Evolutionary conservation across 768 basidiomycete species (phyloP).

Genomic region (Mycena galopus): DNA sequence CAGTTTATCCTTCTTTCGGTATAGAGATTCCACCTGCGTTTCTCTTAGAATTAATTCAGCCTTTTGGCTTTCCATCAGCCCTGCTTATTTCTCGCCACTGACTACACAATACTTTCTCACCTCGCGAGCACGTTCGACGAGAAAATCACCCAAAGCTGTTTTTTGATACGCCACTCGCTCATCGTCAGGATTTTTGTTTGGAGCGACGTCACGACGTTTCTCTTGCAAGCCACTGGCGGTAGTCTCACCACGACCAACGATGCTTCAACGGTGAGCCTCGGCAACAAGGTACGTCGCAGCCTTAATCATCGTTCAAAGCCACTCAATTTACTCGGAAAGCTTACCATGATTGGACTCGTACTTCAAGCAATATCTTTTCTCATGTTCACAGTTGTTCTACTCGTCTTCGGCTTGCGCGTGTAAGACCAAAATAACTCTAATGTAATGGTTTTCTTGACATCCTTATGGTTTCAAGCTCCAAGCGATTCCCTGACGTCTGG

Average conservation of each 20-base stretch:
- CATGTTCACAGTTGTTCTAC: slow-evolving; percentile 51
- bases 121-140: slow-evolving; percentile 50
- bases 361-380: slow-evolving; percentile 58
- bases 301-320: not conserved
- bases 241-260: slow-evolving; percentile 44
- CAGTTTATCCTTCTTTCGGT: slow-evolving; percentile 31
- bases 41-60: not conserved
- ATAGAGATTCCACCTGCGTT: not conserved
- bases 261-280: slow-evolving; percentile 30
- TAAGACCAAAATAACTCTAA: not conserved
- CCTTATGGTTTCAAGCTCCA: not conserved
- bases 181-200: slow-evolving; percentile 64
- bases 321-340: slow-evolving; percentile 34
- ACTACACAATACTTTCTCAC: slow-evolving; percentile 66
- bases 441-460: not conserved
- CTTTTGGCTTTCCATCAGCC: slow-evolving; percentile 49
- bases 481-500: slow-evolving; percentile 13
- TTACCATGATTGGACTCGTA: slow-evolving; percentile 57
- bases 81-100: slow-evolving; percentile 68
- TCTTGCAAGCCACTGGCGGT: slow-evolving; percentile 61
- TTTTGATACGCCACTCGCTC: slow-evolving; percentile 53
- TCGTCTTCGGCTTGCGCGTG: slow-evolving; percentile 46
- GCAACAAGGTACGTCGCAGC: slow-evolving; percentile 43
- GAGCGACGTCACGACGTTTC: slow-evolving; percentile 63
- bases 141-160: slow-evolving; percentile 51